These are phyloP conservation scores for Rhodosporidiobolus odoratus DNA, from an alignment of 768 basidiomycete species.

Conservation along the genomic window DNA sequence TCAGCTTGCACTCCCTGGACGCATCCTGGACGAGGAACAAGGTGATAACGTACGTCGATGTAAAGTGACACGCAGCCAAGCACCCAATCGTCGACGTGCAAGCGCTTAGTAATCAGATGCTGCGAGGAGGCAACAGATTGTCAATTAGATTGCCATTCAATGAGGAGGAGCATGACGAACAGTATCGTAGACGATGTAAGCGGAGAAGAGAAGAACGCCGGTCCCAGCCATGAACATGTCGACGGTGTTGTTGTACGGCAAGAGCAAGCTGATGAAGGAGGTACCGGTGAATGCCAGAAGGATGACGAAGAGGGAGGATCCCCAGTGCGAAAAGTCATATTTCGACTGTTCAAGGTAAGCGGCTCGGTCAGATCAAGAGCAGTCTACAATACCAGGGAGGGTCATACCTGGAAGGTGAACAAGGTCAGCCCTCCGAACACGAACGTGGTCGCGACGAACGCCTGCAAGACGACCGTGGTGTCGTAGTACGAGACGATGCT, in stretches of 20 bases:
- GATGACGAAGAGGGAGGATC: conserved; percentile 81
- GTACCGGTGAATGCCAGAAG: conserved; percentile 38
- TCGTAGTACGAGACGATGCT: conserved; percentile 71
- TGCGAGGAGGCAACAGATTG: conserved; percentile 52
- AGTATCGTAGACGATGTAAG: conserved; percentile 31
- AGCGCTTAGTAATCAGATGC: conserved; percentile 74
- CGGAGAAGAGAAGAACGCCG: conserved; percentile 33
- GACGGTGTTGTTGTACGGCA: conserved; percentile 75
- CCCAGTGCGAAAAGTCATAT: conserved; percentile 93
- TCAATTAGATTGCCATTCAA: not conserved
- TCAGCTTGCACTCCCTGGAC: not conserved
- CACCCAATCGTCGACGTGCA: conserved; percentile 90
- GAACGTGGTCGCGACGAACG: conserved; percentile 82
- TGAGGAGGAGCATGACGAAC: not conserved
- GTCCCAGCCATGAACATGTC: conserved; percentile 56
- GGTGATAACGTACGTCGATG: conserved; percentile 61
- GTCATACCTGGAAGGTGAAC: conserved; percentile 77
- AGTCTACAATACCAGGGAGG: not conserved
- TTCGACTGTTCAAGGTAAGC: conserved; percentile 15
- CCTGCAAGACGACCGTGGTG: conserved; percentile 66
- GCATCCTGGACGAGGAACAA: not conserved
- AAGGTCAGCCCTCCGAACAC: conserved; percentile 89
- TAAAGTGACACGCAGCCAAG: conserved; percentile 88
- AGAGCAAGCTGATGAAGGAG: conserved; percentile 66
- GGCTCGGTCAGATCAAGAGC: conserved; percentile 21